phyloP scores from a whole-genome alignment of 495 filamentous ascomycete genomes.

The Cetradonia linearis region DNA sequence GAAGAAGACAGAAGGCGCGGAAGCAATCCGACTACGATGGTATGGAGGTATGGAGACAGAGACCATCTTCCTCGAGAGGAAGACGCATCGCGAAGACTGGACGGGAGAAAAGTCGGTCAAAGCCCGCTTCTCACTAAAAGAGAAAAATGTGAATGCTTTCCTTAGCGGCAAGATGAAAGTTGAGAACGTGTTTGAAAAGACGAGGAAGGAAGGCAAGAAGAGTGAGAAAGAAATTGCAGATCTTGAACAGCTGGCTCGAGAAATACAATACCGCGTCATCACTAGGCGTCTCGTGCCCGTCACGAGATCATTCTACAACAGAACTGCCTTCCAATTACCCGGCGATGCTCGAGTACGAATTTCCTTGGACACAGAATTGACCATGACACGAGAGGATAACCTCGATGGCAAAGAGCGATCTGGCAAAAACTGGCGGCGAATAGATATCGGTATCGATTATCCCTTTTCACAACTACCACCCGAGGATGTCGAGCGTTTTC shows the following conservation, averaged over 20 bases:
- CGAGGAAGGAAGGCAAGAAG: constrained; percentile 88
- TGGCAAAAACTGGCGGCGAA: constrained; percentile 89
- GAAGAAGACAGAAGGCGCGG: constrained; percentile 95
- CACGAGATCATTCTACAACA: constrained; percentile 90
- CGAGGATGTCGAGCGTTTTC: constrained; percentile 80
- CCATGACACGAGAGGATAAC: constrained; percentile 92
- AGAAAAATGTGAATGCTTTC: constrained; percentile 92
- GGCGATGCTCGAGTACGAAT: constrained; percentile 95
- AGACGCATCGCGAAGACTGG: constrained; percentile 98
- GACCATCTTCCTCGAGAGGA: constrained; percentile 93
- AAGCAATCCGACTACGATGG: constrained; percentile 93
- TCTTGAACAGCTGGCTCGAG: constrained; percentile 77
- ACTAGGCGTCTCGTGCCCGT: constrained; percentile 76
- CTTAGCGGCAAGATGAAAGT: constrained; percentile 72
- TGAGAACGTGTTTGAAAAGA: constrained; percentile 82
- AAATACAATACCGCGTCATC: constrained; percentile 87
- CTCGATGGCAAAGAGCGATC: constrained; percentile 65
- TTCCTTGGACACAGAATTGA: constrained; percentile 90
- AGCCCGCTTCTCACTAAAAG: constrained; percentile 86
- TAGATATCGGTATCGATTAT: constrained; percentile 94
- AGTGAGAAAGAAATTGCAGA: constrained; percentile 78
- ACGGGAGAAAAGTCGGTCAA: constrained; percentile 98
- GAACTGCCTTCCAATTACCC: constrained; percentile 93
- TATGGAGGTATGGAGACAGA: constrained; percentile 93
- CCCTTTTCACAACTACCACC: constrained; percentile 84